Evolutionary conservation across 345 rosid genomes (phyloP), one percentile per base, ranked within the genome.

Genomic region (Microcos paniculata): DNA sequence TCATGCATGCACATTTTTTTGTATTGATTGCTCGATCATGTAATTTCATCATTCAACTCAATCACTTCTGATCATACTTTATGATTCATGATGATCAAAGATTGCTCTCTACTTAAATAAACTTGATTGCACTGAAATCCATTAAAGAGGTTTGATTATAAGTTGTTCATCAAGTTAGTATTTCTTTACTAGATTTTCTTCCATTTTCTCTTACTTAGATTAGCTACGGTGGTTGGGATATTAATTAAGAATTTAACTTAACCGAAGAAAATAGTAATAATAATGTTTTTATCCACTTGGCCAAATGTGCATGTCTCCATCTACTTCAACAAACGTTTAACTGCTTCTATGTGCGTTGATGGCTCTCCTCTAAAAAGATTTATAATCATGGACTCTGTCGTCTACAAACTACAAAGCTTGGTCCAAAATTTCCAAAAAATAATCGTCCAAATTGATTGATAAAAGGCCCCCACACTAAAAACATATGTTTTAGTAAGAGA

Each of bases 271-370:
- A 57, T 24, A 1, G 13, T 58, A 6, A 28, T 58, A 24, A 6
- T 8, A 18, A 15, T 6, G 1, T 8, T 55, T 2, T 10, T 10
- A 28, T 26, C 63, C 18, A 58, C 63, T 58, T 33, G 23, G 16
- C 23, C 14, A 62, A 38, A 35, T 35, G 40, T 42, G 48, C 11
- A 74, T 21, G 70, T 74, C 79, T 24, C 70, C 23, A 10, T 77
- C 75, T 8, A 15, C 13, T 46, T 6, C 77, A 79, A 77, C 83
- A 53, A 74, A 24, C 72, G 12, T 45, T 52, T 43, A 77, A 66
- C 73, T 33, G n/a, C 62, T 64, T 0, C 6, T 13, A 24, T 1
- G 24, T 16, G 58, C 4, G 57, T 43, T 23, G 5, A 62, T 46
- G 71, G 77, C 48, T 73, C 46, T 49, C 51, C 21, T 76, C 35